phyloP scores from a whole-genome alignment of 805 yeast species.

The Candida nemodendra region DNA sequence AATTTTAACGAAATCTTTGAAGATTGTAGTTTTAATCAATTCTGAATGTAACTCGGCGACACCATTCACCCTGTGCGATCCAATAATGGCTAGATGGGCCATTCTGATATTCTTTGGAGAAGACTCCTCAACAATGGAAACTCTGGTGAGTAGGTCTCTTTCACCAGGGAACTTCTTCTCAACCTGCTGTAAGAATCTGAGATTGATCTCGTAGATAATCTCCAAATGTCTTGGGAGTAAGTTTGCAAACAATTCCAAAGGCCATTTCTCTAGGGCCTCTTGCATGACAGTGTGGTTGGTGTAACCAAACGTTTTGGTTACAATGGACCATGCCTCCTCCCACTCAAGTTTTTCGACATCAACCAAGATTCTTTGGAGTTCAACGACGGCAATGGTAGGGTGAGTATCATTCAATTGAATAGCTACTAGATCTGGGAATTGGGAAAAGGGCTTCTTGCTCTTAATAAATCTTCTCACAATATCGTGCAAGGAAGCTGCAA shows the following conservation, averaged over 20 bases:
- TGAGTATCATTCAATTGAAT: constrained; percentile 95
- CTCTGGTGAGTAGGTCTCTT: constrained; percentile 59
- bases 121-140: constrained; percentile 83
- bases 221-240: constrained; percentile 89
- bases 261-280: constrained; percentile 96
- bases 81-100: constrained; percentile 90
- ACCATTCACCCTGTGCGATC: constrained; percentile 92
- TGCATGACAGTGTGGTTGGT: constrained; percentile 94
- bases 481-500: constrained; percentile 88
- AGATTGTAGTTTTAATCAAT: constrained; percentile 82
- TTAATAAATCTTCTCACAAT: constrained; percentile 88
- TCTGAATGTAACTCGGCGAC: constrained; percentile 95
- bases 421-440: constrained; percentile 82
- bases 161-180: constrained; percentile 77
- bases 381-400: constrained; percentile 89
- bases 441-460: constrained; percentile 70
- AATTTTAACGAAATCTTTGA: constrained; percentile 82
- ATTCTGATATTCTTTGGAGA: constrained; percentile 81
- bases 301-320: constrained; percentile 78
- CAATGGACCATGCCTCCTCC: constrained; percentile 86
- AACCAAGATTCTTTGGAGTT: constrained; percentile 79
- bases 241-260: constrained; percentile 73
- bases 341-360: constrained; percentile 80
- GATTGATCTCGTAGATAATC: constrained; percentile 83
- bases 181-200: constrained; percentile 72